These are phyloP conservation scores for Eragrostis curvula DNA, from an alignment of 176 grass and related monocot species.

Conservation along the genomic window DNA sequence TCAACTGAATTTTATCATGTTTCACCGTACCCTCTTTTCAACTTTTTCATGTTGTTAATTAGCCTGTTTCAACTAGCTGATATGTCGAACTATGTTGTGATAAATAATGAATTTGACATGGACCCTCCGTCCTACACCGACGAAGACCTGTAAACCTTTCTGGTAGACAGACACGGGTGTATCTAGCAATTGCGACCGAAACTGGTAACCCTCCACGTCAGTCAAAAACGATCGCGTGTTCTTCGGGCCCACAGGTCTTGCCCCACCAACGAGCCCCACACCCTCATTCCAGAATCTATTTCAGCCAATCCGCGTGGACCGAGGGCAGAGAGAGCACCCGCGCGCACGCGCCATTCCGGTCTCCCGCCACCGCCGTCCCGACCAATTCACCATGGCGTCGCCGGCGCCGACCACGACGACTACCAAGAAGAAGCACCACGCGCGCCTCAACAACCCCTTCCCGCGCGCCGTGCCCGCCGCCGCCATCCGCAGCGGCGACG, in stretches of 20 bases:
- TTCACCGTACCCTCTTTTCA: too few species aligned
- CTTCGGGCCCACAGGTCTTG: not conserved
- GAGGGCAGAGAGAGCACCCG: slow-evolving; percentile 6
- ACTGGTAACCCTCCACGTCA: not conserved
- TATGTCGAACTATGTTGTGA: too few species aligned
- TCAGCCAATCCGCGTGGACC: slow-evolving; percentile 50
- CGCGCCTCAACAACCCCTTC: slow-evolving; percentile 87
- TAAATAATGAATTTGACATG: too few species aligned
- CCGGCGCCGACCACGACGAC: slow-evolving; percentile 38
- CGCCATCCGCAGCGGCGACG: slow-evolving; percentile 43
- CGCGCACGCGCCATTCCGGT: not conserved
- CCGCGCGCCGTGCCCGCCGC: slow-evolving; percentile 46
- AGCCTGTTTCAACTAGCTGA: too few species aligned
- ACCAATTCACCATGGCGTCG: not conserved
- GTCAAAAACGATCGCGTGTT: slow-evolving; percentile 31
- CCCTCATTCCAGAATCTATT: slow-evolving; percentile 56
- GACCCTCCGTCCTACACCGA: too few species aligned
- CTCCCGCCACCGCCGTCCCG: slow-evolving; percentile 16
- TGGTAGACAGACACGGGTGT: not conserved
- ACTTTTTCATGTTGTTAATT: too few species aligned
- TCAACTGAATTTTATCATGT: too few species aligned
- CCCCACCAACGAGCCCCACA: slow-evolving; percentile 15
- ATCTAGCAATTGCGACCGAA: not conserved
- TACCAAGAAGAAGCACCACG: slow-evolving; percentile 74
- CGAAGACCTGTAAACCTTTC: not conserved